Conservation (phyloP, 2,329 filamentous ascomycete species). For the Talaromyces marneffei region DNA sequence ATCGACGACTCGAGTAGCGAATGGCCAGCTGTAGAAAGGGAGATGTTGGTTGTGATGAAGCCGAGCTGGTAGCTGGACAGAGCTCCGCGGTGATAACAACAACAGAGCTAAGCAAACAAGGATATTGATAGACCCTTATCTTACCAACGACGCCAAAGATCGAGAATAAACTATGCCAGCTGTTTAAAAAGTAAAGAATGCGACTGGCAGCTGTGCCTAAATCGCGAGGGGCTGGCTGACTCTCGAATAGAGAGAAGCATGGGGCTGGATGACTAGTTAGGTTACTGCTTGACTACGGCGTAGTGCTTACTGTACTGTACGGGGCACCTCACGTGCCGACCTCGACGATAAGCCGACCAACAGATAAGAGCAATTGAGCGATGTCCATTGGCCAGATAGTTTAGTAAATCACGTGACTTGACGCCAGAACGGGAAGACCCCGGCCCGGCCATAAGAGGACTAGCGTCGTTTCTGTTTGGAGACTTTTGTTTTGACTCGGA, state of each 20-base stretch:
- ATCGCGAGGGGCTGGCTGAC: neutral
- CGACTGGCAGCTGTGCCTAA: neutral
- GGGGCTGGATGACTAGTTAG: neutral
- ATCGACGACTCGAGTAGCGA: neutral
- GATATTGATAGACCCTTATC: neutral
- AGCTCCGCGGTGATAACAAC: neutral
- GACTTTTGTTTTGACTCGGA: neutral
- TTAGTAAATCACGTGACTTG: neutral
- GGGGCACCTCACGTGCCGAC: neutral
- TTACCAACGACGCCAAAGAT: neutral
- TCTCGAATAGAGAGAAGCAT: neutral
- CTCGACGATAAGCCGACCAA: constrained; percentile 3
- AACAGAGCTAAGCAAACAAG: neutral
- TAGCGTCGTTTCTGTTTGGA: neutral
- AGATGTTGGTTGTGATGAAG: neutral
- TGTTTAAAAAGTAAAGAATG: neutral
- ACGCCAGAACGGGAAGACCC: neutral
- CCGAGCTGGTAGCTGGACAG: neutral
- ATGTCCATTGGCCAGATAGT: neutral
- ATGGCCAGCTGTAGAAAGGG: neutral
- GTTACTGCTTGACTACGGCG: neutral
- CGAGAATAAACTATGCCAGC: neutral
- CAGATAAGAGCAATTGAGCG: neutral
- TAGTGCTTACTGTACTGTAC: neutral
- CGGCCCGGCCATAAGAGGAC: neutral